These are phyloP conservation scores for Yueomyces sp. DNA, from an alignment of 805 yeast genomes.

Conservation along the genomic window DNA sequence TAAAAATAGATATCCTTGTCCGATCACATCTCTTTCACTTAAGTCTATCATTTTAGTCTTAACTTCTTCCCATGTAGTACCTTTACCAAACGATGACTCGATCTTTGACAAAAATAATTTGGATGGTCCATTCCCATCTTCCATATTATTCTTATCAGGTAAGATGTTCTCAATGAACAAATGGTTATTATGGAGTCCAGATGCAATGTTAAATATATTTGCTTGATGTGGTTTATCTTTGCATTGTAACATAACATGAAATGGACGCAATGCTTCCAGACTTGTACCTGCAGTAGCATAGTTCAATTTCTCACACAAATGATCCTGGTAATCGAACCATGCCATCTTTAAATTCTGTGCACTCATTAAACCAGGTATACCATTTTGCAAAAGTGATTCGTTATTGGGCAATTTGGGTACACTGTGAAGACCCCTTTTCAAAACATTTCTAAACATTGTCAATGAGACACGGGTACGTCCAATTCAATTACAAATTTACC, in stretches of 20 bases:
- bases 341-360: conserved; percentile 51
- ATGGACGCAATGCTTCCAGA: conserved; percentile 62
- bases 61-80: conserved; percentile 32
- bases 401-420: conserved; percentile 19
- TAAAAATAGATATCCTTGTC: conserved; percentile 68
- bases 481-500: no score
- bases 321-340: conserved; percentile 73
- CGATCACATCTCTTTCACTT: conserved; percentile 32
- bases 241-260: conserved; percentile 53
- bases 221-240: conserved; percentile 55
- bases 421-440: conserved; percentile 19
- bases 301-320: conserved; percentile 44
- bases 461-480: no score
- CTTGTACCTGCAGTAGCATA: conserved; percentile 65
- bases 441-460: no score
- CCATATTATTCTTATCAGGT: conserved; percentile 5
- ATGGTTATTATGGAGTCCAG: conserved; percentile 88
- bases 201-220: conserved; percentile 69
- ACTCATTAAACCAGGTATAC: conserved; percentile 20
- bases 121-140: conserved; percentile 22
- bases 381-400: conserved; percentile 8
- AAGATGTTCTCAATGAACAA: conserved; percentile 55
- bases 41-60: conserved; percentile 34
- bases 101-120: conserved; percentile 26
- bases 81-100: conserved; percentile 15